phyloP scores from a whole-genome alignment of 257 asterid species.

The Nemophila menziesii region DNA sequence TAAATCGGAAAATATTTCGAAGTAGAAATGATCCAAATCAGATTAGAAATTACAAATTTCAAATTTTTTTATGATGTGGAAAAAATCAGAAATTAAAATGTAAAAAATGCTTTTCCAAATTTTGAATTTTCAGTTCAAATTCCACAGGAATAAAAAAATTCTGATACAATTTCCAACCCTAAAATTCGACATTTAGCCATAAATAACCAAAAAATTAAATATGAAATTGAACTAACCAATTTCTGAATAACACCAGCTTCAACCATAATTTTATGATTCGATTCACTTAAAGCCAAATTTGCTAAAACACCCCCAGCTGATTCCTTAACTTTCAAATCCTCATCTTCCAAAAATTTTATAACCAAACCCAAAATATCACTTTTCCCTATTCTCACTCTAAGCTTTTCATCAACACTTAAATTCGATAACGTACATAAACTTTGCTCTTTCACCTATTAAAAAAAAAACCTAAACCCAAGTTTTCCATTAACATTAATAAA shows the following conservation, averaged over 20 bases:
- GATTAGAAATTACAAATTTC: no score
- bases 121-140: no score
- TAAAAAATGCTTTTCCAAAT: no score
- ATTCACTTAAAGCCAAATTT: slow-evolving; percentile 45
- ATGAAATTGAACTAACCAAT: slow-evolving; percentile 40
- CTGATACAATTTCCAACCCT: slow-evolving; percentile 2
- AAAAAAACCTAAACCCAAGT: slow-evolving; percentile 10
- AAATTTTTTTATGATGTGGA: no score
- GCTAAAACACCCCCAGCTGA: slow-evolving; percentile 69
- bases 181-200: not conserved
- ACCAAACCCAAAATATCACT: slow-evolving; percentile 53
- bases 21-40: no score
- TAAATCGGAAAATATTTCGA: no score
- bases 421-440: slow-evolving; percentile 59
- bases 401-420: slow-evolving; percentile 68
- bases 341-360: slow-evolving; percentile 57
- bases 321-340: slow-evolving; percentile 54
- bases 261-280: slow-evolving; percentile 54
- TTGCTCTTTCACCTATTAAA: slow-evolving; percentile 80
- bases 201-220: not conserved
- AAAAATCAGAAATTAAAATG: no score
- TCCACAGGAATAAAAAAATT: not conserved
- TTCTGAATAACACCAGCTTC: slow-evolving; percentile 72
- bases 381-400: slow-evolving; percentile 36
- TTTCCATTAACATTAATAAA: slow-evolving; percentile 9